Conservation (phyloP, 2,329 filamentous ascomycete species). For the Sporothrix dimorphospora region DNA sequence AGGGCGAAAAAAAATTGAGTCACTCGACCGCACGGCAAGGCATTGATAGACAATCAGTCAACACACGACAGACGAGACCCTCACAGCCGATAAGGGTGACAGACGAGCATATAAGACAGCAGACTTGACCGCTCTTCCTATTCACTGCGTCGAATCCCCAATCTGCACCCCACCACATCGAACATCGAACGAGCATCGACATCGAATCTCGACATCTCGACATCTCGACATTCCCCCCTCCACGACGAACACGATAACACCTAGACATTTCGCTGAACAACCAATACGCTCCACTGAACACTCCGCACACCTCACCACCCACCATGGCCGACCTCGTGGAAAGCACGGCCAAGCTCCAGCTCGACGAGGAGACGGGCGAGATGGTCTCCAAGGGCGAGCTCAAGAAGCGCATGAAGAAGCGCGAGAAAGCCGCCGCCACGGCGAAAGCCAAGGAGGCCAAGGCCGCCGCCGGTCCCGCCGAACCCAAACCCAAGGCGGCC, state of each 20-base stretch:
- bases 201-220: background rate
- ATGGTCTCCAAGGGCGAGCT: constrained; percentile 67
- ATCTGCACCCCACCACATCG: background rate
- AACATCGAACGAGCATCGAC: background rate
- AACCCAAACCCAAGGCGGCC: constrained; percentile 35
- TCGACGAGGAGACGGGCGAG: constrained; percentile 67
- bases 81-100: background rate
- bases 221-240: background rate
- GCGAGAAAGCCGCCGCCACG: constrained; percentile 59
- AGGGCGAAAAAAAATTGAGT: constrained; percentile 15
- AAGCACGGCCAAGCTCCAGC: constrained; percentile 59
- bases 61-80: background rate
- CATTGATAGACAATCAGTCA: background rate
- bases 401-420: constrained; percentile 62
- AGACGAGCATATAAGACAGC: background rate
- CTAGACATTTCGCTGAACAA: background rate
- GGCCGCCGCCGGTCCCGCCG: constrained; percentile 38
- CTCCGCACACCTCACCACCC: background rate
- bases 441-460: constrained; percentile 43
- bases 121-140: too few species aligned
- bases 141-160: background rate
- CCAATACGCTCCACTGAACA: background rate
- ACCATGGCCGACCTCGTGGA: constrained; percentile 55
- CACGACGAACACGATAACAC: background rate
- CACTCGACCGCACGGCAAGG: constrained; percentile 12